Base-by-base conservation (phyloP, 805 yeast species). In the Helenozyma rhizophorensis region DNA sequence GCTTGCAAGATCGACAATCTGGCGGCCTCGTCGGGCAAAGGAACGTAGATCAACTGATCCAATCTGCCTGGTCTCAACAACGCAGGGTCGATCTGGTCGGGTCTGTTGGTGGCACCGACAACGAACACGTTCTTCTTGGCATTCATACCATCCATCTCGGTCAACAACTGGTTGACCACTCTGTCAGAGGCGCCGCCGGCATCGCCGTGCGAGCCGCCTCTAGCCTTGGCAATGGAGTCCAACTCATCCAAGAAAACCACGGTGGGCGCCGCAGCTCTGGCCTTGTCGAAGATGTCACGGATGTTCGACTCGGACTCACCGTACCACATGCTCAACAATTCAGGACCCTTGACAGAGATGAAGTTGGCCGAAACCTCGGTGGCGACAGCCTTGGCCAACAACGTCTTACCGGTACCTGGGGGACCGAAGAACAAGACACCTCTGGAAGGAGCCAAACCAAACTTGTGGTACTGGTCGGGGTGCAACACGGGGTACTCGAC, bases 91-190 rank as follows among this genome's bases (percentile, higher is more conserved):
- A 93, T 93, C 71, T 93, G 97, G 64, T 94, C 99, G 25, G 99
- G 99, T 73, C 99, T 81, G 69, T 93, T 93, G 36, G 99, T 93
- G 25, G 99, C 99, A 68, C 98, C 99, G 68, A 93, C 87, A 36
- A 93, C 97, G 57, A 93, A 93, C 23, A 93, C 98, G 57, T 93
- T 93, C 80, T 93, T 93, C 74, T 93, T 93, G 44, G 97, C 96
- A 60, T 93, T 93, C 98, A 93, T 93, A 78, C 99, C 99, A 66
- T 93, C 99, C 98, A 93, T 93, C 70, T 89, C 96, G 7, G 97
- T 88, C 60, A 89, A 76, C 58, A 89, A 76, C 69, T 89, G 97
- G 66, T 90, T 89, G 33, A 89, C 97, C 43, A 89, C 96, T 64
- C 95, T 80, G 68, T 89, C 97, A 33, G 93, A 79, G 16, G 97